Percentiles rank a stretch among this genome's conserved stretches.
Conservation (phyloP, 2,329 filamentous ascomycete genomes). For the Sclerotinia nivalis region DNA sequence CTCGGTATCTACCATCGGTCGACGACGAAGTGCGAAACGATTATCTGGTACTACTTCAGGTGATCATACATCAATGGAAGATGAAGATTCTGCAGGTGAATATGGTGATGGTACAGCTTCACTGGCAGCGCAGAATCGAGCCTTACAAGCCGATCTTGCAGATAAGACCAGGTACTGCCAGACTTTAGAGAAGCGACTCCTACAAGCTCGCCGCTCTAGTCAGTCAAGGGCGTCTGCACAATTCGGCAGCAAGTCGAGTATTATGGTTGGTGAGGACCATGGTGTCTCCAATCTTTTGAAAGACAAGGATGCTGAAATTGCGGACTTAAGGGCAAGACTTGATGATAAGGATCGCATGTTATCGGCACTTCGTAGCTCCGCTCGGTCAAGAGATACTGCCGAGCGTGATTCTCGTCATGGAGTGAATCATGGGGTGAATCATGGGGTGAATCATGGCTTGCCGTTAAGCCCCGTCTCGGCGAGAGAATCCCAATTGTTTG, state of each 20-base stretch:
- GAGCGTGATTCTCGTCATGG: slow-evolving; percentile 50
- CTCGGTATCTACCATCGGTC: slow-evolving; percentile 48
- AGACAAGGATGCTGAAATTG: slow-evolving; percentile 92
- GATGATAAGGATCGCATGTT: slow-evolving; percentile 97
- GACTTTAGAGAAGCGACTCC: slow-evolving; percentile 85
- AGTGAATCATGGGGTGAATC: slow-evolving; percentile 29
- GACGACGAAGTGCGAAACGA: slow-evolving; percentile 32
- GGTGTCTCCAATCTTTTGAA: slow-evolving; percentile 70
- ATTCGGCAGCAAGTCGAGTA: slow-evolving; percentile 61
- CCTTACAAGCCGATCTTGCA: slow-evolving; percentile 91
- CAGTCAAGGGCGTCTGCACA: slow-evolving; percentile 83
- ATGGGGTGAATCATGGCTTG: slow-evolving; percentile 25
- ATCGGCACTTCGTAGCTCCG: slow-evolving; percentile 77
- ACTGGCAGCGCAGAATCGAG: slow-evolving; percentile 78
- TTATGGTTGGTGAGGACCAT: slow-evolving; percentile 75
- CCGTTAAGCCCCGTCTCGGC: slow-evolving; percentile 40
- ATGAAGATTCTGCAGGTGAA: slow-evolving; percentile 73
- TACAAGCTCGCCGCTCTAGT: slow-evolving; percentile 88
- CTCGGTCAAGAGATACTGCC: slow-evolving; percentile 81
- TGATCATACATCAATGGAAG: slow-evolving; percentile 45
- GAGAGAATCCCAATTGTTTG: slow-evolving; percentile 35
- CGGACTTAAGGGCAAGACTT: slow-evolving; percentile 81
- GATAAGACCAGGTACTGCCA: slow-evolving; percentile 97
- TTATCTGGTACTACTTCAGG: slow-evolving; percentile 30
- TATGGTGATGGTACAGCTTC: slow-evolving; percentile 85